Conservation (phyloP, 2,329 filamentous ascomycete genomes). For the Mycogone perniciosa region DNA sequence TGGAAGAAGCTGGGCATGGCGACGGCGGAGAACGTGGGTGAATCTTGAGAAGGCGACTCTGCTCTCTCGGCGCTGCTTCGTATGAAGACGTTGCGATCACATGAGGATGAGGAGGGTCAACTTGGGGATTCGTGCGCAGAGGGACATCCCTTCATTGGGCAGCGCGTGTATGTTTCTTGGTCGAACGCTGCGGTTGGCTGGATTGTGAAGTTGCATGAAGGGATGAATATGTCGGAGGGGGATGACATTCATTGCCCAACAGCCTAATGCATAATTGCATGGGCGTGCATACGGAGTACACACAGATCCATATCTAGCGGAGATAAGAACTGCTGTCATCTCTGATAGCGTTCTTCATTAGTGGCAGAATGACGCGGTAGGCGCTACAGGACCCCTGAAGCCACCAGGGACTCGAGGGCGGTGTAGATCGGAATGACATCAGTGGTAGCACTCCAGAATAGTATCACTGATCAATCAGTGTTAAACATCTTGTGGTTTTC, state of each 20-base stretch:
- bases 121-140: constrained; percentile 10
- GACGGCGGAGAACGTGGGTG: constrained; percentile 1
- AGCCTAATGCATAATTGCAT: too few species aligned
- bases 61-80: background rate
- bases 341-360: too few species aligned
- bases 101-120: constrained; percentile 3
- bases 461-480: too few species aligned
- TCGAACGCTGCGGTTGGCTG: background rate
- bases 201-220: constrained; percentile 1
- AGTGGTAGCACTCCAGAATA: background rate
- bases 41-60: constrained; percentile 1
- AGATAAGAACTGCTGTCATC: too few species aligned
- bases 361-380: constrained; percentile 10
- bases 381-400: constrained; percentile 7
- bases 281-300: too few species aligned
- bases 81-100: background rate
- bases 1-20: constrained; percentile 60
- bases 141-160: constrained; percentile 8
- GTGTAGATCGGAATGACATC: constrained; percentile 8
- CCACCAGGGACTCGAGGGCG: constrained; percentile 4
- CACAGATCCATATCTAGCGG: too few species aligned
- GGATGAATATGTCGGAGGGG: background rate
- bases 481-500: too few species aligned
- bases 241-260: too few species aligned
- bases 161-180: too few species aligned